A percentile compares a stretch with the other conserved stretches of the same genome.
phyloP scores from a whole-genome alignment of 345 rosid species.

The Gossypioides kirkii region DNA sequence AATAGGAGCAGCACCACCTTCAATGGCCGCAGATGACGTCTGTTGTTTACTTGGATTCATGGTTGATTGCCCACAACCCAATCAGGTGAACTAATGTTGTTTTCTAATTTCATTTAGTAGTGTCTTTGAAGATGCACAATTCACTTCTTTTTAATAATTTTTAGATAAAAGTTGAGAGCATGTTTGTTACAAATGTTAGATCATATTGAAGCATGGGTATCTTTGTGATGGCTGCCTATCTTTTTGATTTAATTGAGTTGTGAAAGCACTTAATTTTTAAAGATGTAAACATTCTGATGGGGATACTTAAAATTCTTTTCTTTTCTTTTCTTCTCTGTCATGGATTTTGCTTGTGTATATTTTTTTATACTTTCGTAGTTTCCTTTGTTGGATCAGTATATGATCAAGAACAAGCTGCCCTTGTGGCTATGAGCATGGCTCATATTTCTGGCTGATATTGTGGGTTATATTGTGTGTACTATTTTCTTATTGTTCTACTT shows the following conservation, averaged over 20 bases:
- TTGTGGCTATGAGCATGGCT: background rate
- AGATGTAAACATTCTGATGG: background rate
- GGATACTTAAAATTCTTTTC: background rate
- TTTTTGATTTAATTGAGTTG: background rate
- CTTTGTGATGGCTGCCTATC: background rate
- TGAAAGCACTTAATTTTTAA: background rate
- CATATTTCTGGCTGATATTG: slow-evolving; percentile 8
- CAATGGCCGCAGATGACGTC: slow-evolving; percentile 70
- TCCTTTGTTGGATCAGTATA: background rate
- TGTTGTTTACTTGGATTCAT: slow-evolving; percentile 83
- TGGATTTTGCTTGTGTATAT: background rate
- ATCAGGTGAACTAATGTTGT: slow-evolving; percentile 53
- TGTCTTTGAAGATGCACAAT: background rate
- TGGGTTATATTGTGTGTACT: background rate
- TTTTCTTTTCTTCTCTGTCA: background rate
- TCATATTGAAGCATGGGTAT: background rate
- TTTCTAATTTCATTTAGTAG: background rate
- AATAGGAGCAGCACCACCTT: slow-evolving; percentile 81
- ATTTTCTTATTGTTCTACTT: slow-evolving; percentile 4
- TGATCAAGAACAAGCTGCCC: background rate
- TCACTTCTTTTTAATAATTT: background rate
- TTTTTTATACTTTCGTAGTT: background rate
- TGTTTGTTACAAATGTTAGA: background rate
- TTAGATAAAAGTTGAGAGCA: background rate
- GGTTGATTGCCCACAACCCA: slow-evolving; percentile 94